phyloP scores from a whole-genome alignment of 108 stramenopile species.

The Cyclotella choctawhatcheeana region DNA sequence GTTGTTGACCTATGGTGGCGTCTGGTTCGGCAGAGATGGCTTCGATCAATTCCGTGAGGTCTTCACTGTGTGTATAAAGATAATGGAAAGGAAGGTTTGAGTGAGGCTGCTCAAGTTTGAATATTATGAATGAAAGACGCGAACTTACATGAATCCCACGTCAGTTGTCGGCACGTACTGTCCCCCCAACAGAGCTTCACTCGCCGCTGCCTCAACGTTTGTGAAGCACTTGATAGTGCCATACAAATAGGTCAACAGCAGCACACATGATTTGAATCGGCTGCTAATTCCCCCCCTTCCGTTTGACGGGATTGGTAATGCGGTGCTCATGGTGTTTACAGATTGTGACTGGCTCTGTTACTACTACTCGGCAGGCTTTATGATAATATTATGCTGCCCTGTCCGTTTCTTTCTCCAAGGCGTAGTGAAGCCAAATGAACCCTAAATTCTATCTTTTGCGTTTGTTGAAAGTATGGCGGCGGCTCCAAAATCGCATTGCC shows the following conservation, averaged over 20 bases:
- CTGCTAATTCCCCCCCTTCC: too few species aligned
- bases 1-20: conserved; percentile 16
- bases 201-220: conserved; percentile 22
- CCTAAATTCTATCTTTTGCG: too few species aligned
- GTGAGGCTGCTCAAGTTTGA: too few species aligned
- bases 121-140: too few species aligned
- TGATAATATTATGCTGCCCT: too few species aligned
- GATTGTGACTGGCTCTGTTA: too few species aligned
- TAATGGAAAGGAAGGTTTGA: not conserved
- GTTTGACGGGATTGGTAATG: not conserved
- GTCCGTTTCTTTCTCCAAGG: too few species aligned
- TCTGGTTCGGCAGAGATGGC: conserved; percentile 30
- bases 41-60: conserved; percentile 16
- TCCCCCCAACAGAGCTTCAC: conserved; percentile 29
- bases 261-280: conserved; percentile 4
- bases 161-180: conserved; percentile 42
- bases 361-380: too few species aligned
- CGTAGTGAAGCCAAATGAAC: too few species aligned
- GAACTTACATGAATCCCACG: conserved; percentile 41
- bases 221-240: not conserved
- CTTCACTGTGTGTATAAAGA: not conserved
- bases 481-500: too few species aligned
- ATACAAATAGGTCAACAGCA: not conserved
- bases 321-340: not conserved
- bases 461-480: too few species aligned